Percentiles rank a stretch among this genome's conserved stretches.
phyloP scores from a whole-genome alignment of 495 filamentous ascomycete species.

The Penicillium bovifimosum region DNA sequence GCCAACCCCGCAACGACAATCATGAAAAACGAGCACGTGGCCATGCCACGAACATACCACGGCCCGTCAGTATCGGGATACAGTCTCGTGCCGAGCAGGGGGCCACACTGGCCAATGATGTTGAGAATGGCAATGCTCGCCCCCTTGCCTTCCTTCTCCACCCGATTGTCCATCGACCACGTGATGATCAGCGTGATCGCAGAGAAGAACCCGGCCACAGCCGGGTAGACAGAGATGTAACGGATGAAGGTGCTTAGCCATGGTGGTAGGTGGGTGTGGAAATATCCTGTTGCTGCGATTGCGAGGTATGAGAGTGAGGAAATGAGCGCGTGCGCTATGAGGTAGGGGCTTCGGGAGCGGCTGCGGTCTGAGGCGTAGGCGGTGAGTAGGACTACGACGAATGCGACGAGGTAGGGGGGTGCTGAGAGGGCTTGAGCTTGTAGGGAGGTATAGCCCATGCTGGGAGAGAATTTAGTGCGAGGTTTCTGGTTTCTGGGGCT shows the following conservation, averaged over 20 bases:
- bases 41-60: conserved; percentile 55
- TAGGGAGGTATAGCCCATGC: conserved; percentile 46
- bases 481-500: not conserved
- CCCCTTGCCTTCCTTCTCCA: conserved; percentile 49
- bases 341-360: conserved; percentile 43
- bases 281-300: conserved; percentile 43
- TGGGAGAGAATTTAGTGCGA: conserved; percentile 4
- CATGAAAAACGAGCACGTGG: conserved; percentile 56
- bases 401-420: conserved; percentile 52
- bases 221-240: conserved; percentile 54
- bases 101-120: conserved; percentile 57
- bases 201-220: conserved; percentile 55
- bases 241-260: conserved; percentile 36
- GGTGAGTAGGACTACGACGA: conserved; percentile 44
- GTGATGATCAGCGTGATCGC: conserved; percentile 58
- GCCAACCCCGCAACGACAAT: conserved; percentile 43
- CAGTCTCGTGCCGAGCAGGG: conserved; percentile 54
- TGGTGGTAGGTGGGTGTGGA: conserved; percentile 29
- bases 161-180: conserved; percentile 60
- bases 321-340: conserved; percentile 47
- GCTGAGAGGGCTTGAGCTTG: conserved; percentile 51
- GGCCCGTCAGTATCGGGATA: conserved; percentile 54
- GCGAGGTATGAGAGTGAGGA: conserved; percentile 57
- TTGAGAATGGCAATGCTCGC: conserved; percentile 55
- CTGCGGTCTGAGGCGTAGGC: conserved; percentile 48